Base-by-base conservation (phyloP, 495 filamentous ascomycete genomes). In the Pyrenula aspistea region DNA sequence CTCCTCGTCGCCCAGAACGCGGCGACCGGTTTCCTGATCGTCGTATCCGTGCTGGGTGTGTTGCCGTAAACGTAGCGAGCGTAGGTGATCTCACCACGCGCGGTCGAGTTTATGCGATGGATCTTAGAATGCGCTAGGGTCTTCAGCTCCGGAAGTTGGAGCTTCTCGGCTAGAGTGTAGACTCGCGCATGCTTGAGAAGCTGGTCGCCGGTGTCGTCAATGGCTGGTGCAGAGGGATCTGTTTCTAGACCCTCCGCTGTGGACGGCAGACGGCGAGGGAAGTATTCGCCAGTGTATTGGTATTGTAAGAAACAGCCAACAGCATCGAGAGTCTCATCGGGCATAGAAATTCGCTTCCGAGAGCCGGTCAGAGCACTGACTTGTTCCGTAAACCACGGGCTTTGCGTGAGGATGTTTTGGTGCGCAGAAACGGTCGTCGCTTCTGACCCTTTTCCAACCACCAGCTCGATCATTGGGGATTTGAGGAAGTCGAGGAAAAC, bases 281-380 rank as follows among this genome's bases (percentile, higher is more conserved):
- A 89, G 77, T 96, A 96, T 67, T 97, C 88, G 67, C 81, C 82
- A 1, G 88, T 95, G 71, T 97, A 97, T 25, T 94, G 82, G 71
- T 85, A 97, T 72, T 96, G 86, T 62, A 97, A 81, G 64, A 95
- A 90, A 71, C 83, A 91, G 25, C 88, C 83, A 56, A 91, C 84
- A 31, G 91, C 88, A 58, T 91, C 87, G 24, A 93, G 70, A 61
- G 92, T 80, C 59, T 89, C 86, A 59, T 77, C 72, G 0, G 77
- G 66, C 31, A 96, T 84, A 42, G 84, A 70, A 61, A 96, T 83
- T 54, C 79, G 73, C 55, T 82, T 83, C 67, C 81, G 23, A 31
- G 65, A 61, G 23, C 79, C 74, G 24, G 72, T 67, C 58, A 87
- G 85, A 23, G 79, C 65, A 10, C 73, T 67, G 60, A 84, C 83